Evolutionary conservation across 2,329 filamentous ascomycete genomes (phyloP).

Genomic region (Aspergillus tubingensis): DNA sequence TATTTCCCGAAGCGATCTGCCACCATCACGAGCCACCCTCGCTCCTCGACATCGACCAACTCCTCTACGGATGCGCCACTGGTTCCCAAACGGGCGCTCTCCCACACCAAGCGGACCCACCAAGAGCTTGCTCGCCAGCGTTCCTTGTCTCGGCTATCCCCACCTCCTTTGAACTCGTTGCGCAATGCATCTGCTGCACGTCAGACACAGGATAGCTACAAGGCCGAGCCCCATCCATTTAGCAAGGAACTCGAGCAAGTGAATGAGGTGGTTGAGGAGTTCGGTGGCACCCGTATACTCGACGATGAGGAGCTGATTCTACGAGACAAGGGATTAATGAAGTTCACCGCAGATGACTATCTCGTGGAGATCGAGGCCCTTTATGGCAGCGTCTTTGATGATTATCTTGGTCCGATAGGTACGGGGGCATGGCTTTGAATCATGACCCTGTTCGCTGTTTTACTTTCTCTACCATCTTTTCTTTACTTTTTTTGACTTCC

Average conservation of each 20-base stretch:
- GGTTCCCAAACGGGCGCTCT: conserved; percentile 76
- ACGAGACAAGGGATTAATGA: conserved; percentile 67
- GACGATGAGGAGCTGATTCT: conserved; percentile 76
- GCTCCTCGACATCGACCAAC: conserved; percentile 48
- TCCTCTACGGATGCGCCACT: conserved; percentile 59
- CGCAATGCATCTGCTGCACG: conserved; percentile 37
- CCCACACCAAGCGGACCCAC: conserved; percentile 85
- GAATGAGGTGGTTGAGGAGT: conserved; percentile 90
- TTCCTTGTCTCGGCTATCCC: conserved; percentile 58
- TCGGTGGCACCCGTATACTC: conserved; percentile 62
- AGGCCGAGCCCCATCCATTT: conserved; percentile 66
- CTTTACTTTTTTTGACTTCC: conserved; percentile 3
- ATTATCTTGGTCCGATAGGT: conserved; percentile 39
- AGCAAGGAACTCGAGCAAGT: conserved; percentile 88
- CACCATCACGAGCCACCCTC: conserved; percentile 62
- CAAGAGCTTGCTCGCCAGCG: conserved; percentile 72
- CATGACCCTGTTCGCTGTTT: not conserved
- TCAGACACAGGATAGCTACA: conserved; percentile 41
- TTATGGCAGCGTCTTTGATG: conserved; percentile 62
- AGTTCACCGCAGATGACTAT: conserved; percentile 81
- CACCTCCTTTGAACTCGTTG: conserved; percentile 42
- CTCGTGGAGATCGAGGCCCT: conserved; percentile 74
- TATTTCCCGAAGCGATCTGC: conserved; percentile 70
- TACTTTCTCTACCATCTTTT: conserved; percentile 22
- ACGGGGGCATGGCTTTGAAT: conserved; percentile 44